Evolutionary conservation across 176 grass and related monocot genomes (phyloP), one percentile per base, ranked within the genome.

Genomic region (Avena insularis): DNA sequence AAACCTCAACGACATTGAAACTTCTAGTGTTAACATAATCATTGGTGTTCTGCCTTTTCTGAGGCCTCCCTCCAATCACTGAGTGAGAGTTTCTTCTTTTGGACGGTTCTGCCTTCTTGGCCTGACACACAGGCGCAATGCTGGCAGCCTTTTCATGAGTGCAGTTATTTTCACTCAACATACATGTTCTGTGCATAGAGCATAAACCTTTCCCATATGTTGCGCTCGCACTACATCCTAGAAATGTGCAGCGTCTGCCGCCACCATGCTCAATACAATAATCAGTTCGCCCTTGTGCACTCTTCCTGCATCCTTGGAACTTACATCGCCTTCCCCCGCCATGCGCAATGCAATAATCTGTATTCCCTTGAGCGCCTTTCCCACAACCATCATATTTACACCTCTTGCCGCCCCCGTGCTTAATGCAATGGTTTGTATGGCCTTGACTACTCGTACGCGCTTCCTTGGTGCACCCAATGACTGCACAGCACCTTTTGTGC

Each of bases 271-370:
- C 48, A 1, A 81, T 68, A 33, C 88, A 89, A 60, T 57, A 81
- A 58, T 89, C 83, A 65, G 14, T 89, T n/a, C 35, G 33, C 15
- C 83, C 88, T 65, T 85, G 77, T 40, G 88, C 83, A 49, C 83
- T 76, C 12, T 89, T 89, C 13, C 23, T 50, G 15, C 83, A 89
- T 89, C 66, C 83, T 89, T 85, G 77, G 48, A 57, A 85, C 60
- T 81, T 85, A 35, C 88, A 89, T 9, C 88, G 83, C 77, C 76
- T 89, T 15, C 88, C 87, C 5, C 87, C 87, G 25, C 87, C 87
- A 88, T 88, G 87, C 9, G 20, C 43, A 36, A 84, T 73, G 50
- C 88, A 89, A 53, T 76, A 89, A 35, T 77, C 59, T 4, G 83
- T 89, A 21, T 75, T 84, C 36, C 88, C 88, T 67, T 75, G 35